A percentile compares a stretch with the other conserved stretches of the same genome.
Conservation (phyloP, 2,329 filamentous ascomycete genomes). For the Boeremia lycopersici region DNA sequence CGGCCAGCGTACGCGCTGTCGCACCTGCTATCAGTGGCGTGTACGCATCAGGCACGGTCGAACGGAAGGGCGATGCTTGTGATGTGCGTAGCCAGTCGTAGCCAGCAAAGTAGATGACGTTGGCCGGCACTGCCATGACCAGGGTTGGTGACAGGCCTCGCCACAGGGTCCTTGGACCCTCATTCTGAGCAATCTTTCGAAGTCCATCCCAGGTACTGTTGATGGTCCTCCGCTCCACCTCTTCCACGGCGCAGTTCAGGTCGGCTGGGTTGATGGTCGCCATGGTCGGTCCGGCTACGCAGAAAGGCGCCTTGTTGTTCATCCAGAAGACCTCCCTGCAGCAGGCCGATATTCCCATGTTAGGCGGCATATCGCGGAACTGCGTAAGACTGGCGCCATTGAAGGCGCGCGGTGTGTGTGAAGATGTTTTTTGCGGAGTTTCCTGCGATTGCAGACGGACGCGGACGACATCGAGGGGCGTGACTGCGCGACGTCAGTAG, state of each 20-base stretch:
- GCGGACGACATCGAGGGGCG: slow-evolving; percentile 93
- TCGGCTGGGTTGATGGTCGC: slow-evolving; percentile 51
- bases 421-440: slow-evolving; percentile 56
- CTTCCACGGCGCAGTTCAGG: slow-evolving; percentile 80
- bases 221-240: slow-evolving; percentile 81
- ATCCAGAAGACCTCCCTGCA: slow-evolving; percentile 98
- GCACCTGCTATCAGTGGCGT: slow-evolving; percentile 82
- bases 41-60: slow-evolving; percentile 64
- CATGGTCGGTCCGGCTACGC: slow-evolving; percentile 69
- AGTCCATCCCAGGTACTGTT: slow-evolving; percentile 91
- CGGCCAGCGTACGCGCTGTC: slow-evolving; percentile 77
- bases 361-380: slow-evolving; percentile 75
- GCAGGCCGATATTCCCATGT: slow-evolving; percentile 90
- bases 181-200: slow-evolving; percentile 91
- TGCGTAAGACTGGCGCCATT: slow-evolving; percentile 42
- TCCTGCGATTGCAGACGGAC: slow-evolving; percentile 90
- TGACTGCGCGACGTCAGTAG: slow-evolving; percentile 64
- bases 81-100: slow-evolving; percentile 92
- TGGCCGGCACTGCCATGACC: slow-evolving; percentile 90
- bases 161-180: slow-evolving; percentile 87
- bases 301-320: slow-evolving; percentile 81
- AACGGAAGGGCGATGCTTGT: slow-evolving; percentile 71
- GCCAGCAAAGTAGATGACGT: slow-evolving; percentile 98
- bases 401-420: slow-evolving; percentile 54
- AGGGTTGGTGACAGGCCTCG: slow-evolving; percentile 91